Evolutionary conservation across 2,329 filamentous ascomycete genomes (phyloP).

Genomic region (Colletotrichum truncatum): DNA sequence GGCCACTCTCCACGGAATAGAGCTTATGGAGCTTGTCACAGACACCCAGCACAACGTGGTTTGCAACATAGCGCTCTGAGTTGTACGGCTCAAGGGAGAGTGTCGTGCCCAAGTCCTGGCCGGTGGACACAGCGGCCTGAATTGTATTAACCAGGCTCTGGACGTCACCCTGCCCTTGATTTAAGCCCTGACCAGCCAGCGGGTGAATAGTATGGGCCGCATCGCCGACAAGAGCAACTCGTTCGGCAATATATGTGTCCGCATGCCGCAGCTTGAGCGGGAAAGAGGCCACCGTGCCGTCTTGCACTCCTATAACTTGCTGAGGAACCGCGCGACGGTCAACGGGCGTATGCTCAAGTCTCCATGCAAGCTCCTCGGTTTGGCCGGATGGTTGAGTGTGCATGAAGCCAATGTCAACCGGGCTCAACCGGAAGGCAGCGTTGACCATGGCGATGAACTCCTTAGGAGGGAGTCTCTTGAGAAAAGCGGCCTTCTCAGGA

Average conservation of each 20-base stretch:
- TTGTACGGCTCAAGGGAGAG: conserved; percentile 86
- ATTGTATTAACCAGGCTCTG: conserved; percentile 80
- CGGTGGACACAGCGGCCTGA: conserved; percentile 79
- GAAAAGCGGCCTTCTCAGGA: conserved; percentile 76
- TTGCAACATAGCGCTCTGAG: conserved; percentile 81
- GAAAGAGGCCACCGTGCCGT: conserved; percentile 86
- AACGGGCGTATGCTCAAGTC: conserved; percentile 74
- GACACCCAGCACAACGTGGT: conserved; percentile 80
- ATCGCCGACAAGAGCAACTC: conserved; percentile 92
- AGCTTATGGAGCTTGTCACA: conserved; percentile 93
- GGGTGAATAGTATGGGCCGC: conserved; percentile 96
- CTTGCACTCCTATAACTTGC: conserved; percentile 75
- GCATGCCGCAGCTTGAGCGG: conserved; percentile 91
- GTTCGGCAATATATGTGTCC: conserved; percentile 90
- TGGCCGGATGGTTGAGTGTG: conserved; percentile 70
- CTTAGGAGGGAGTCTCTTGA: conserved; percentile 77
- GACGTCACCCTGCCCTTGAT: conserved; percentile 91
- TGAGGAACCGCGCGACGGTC: conserved; percentile 69
- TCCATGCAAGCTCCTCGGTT: conserved; percentile 84
- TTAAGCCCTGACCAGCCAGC: conserved; percentile 92
- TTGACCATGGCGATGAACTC: conserved; percentile 92
- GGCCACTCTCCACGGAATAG: conserved; percentile 83
- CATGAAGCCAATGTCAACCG: conserved; percentile 85
- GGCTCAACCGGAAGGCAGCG: conserved; percentile 85
- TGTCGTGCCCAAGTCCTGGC: conserved; percentile 84